Evolutionary conservation across 225 moss, liverwort and hornwort genomes (phyloP), one percentile per base, ranked within the genome.

Genomic region (Neckera pumila): DNA sequence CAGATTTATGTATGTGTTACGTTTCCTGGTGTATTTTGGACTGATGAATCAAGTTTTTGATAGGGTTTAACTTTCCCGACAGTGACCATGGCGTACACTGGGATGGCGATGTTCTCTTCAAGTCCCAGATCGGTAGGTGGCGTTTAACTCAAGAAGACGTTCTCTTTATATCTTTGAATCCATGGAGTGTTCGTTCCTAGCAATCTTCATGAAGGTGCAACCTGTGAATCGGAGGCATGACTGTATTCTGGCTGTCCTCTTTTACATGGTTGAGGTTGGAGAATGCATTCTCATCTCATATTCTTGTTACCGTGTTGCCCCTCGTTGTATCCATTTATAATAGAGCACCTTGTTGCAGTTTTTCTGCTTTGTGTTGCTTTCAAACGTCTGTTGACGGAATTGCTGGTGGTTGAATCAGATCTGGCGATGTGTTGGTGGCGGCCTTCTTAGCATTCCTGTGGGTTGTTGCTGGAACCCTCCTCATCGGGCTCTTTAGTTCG

Each of bases 381-480:
- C 67, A 57, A 63, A 43, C 36, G 54, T 40, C 51, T 89, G 87
- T 61, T 92, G 60, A 88, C 67, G 79, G 83, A 56, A 60, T 76
- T 54, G 70, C 27, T 77, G 79, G n/a, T 86, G 76, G 40, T 88
- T 84, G 57, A 89, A 90, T 90, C 93, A 98, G 98, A 90, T 86
- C 69, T 97, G 94, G 96, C 93, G 95, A 93, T 90, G 95, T 80
- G 83, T 95, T 42, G 71, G 89, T 85, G 92, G 92, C 63, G 96
- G 96, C 51, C 86, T 98, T 67, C 82, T 96, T 89, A 92, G 96
- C 87, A 90, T 98, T 87, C 98, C 98, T 93, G 88, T 93, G 93
- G 98, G 97, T 98, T 93, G 93, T 96, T 94, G 82, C 94, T 90
- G 85, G 78, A 91, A 84, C 87, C 88, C 84, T 70, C 74, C 74